These are phyloP conservation scores for Suillus subluteus DNA, from an alignment of 768 basidiomycete species.

Conservation along the genomic window DNA sequence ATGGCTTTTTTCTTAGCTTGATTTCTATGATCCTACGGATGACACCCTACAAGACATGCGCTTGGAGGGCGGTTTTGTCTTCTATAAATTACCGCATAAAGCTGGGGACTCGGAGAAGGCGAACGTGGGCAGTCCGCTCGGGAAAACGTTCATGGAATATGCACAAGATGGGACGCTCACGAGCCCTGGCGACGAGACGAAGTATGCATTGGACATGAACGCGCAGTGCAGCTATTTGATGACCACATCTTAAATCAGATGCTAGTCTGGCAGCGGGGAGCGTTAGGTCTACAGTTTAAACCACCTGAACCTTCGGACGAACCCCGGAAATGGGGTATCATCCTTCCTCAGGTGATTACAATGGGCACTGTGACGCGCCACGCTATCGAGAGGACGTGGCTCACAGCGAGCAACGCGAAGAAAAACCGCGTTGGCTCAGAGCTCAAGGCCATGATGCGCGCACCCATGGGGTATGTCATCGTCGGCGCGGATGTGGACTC, in stretches of 20 bases:
- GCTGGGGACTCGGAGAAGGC: conserved; percentile 78
- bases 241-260: conserved; percentile 92
- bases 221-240: conserved; percentile 97
- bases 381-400: conserved; percentile 97
- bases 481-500: conserved; percentile 99
- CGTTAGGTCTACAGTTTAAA: conserved; percentile 55
- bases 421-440: conserved; percentile 97
- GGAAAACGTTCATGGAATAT: conserved; percentile 87
- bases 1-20: conserved; percentile 66
- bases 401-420: conserved; percentile 98
- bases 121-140: conserved; percentile 92
- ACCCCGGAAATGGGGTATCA: conserved; percentile 78
- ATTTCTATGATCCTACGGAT: conserved; percentile 69
- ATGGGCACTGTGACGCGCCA: conserved; percentile 99
- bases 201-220: conserved; percentile 88
- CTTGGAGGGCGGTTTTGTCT: conserved; percentile 56
- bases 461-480: conserved; percentile 77
- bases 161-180: conserved; percentile 86
- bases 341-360: conserved; percentile 93
- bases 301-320: conserved; percentile 20
- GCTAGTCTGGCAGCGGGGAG: conserved; percentile 78
- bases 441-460: conserved; percentile 96
- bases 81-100: conserved; percentile 95
- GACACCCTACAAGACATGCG: conserved; percentile 53
- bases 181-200: conserved; percentile 80